Evolutionary conservation across 139 green algal species (phyloP), one percentile per base, ranked within the genome.

Genomic region (Chlorella sp.): DNA sequence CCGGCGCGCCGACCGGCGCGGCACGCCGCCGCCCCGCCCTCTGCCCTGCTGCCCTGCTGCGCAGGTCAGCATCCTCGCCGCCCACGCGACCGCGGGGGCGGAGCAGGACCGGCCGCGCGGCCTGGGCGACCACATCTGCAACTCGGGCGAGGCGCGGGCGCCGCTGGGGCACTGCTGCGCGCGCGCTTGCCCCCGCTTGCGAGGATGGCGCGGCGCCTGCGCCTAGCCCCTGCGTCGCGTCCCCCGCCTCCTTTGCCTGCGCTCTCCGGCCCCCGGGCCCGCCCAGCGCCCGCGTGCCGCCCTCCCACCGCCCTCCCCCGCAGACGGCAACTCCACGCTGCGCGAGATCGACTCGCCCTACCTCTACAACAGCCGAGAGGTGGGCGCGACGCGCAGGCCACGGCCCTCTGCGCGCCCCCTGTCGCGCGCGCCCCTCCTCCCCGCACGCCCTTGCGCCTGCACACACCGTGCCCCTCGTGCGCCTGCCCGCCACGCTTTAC

Each of bases 181-280:
- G 51, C 19, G 12, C 60, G 21, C 17, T n/a, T n/a, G 36, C 42
- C 43, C 2, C 31, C 6, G 35, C 46, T 35, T 62, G 60, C 42
- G 42, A 64, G 91, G 9, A 85, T 80, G 23, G 71, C 83, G 15
- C 82, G 84, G 19, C 84, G 87, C 79, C 69, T 88, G 55, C 62
- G 71, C 35, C 56, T 87, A 40, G 77, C 90, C 11, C 64, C 3
- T 19, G 11, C 14, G 46, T 31, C 45, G 17, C 17, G 45, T 7
- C 45, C 67, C 33, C 33, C n/a, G 29, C 43, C 11, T 38, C 17
- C 45, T 31, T 14, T 1, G 67, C 15, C 8, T 33, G 48, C 31
- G 33, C 31, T 27, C 50, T 9, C 19, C n/a, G 33, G 14, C 35
- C 33, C 7, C 36, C 33, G 21, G 67, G 23, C 21, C 59, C n/a